Evolutionary conservation across 805 yeast genomes (phyloP).

Genomic region (Pichia thaimueangensis): DNA sequence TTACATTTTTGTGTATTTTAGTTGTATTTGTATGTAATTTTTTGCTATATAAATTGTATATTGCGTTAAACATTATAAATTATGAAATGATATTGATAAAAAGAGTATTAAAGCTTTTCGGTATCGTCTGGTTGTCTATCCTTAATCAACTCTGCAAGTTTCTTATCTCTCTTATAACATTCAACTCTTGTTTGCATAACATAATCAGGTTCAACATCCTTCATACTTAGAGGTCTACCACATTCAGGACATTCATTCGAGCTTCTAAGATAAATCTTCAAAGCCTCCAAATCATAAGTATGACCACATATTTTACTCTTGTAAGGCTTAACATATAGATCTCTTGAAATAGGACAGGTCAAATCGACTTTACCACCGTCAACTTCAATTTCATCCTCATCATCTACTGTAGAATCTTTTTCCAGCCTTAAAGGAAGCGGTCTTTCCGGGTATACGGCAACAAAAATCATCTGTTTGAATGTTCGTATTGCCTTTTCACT

Average conservation of each 20-base stretch:
- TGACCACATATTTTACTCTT: constrained; percentile 54
- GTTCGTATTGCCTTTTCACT: not conserved
- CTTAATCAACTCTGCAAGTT: constrained; percentile 4
- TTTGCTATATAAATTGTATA: too few species aligned
- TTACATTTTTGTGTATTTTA: not conserved
- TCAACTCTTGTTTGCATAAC: constrained; percentile 15
- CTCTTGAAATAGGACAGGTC: constrained; percentile 59
- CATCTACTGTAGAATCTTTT: constrained; percentile 31
- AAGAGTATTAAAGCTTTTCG: constrained; percentile 7
- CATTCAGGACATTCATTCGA: constrained; percentile 53
- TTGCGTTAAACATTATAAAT: too few species aligned
- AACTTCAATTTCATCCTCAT: constrained; percentile 56
- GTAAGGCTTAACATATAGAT: constrained; percentile 47
- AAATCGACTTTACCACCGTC: constrained; percentile 68
- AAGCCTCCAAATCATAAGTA: constrained; percentile 47
- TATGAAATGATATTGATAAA: not conserved
- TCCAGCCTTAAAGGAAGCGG: constrained; percentile 43
- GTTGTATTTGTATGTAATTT: constrained; percentile 5
- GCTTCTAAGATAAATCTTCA: constrained; percentile 31
- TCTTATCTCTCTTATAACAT: constrained; percentile 11
- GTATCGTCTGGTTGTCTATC: constrained; percentile 5
- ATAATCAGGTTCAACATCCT: constrained; percentile 10
- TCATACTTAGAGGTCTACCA: constrained; percentile 18
- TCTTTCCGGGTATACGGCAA: constrained; percentile 52
- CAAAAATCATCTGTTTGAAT: constrained; percentile 35